A percentile compares a stretch with the other conserved stretches of the same genome.
Conservation (phyloP, 495 filamentous ascomycete genomes). For the Endocarpon pusillum region DNA sequence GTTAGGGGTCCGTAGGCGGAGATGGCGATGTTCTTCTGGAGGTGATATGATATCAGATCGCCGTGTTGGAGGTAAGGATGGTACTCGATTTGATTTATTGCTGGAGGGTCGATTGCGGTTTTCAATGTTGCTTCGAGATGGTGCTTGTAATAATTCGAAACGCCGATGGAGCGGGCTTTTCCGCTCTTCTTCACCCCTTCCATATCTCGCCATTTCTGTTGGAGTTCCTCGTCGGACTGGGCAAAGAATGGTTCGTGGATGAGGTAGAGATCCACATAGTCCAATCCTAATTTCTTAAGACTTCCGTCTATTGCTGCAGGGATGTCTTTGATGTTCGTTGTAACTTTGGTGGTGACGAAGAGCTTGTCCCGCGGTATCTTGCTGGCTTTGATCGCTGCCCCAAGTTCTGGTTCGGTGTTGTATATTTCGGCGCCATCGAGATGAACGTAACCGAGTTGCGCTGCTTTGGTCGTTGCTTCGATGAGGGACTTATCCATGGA, state of each 20-base stretch:
- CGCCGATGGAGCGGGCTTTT: conserved; percentile 61
- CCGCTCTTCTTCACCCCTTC: conserved; percentile 56
- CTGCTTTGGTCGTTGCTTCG: conserved; percentile 45
- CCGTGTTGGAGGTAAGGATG: conserved; percentile 75
- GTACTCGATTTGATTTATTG: conserved; percentile 77
- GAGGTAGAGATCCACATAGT: conserved; percentile 76
- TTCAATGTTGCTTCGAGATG: conserved; percentile 53
- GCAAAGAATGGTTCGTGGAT: conserved; percentile 65
- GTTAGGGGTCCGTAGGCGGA: conserved; percentile 54
- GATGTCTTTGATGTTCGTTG: conserved; percentile 41
- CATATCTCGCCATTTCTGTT: conserved; percentile 58
- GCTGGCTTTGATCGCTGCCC: conserved; percentile 47
- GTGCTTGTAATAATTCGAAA: conserved; percentile 58
- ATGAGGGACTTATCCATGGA: conserved; percentile 35
- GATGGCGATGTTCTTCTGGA: conserved; percentile 49
- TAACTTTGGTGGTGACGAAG: conserved; percentile 63
- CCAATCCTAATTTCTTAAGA: conserved; percentile 54
- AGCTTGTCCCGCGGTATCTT: conserved; percentile 48
- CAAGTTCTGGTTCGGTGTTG: conserved; percentile 62
- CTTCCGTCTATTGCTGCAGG: conserved; percentile 48
- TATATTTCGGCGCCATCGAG: conserved; percentile 78
- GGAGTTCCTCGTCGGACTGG: conserved; percentile 40
- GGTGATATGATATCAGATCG: conserved; percentile 45
- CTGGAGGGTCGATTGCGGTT: conserved; percentile 45
- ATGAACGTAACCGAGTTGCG: conserved; percentile 55